These are phyloP conservation scores for Pezicula rhizophila DNA, from an alignment of 2,329 filamentous ascomycete species.

Conservation along the genomic window DNA sequence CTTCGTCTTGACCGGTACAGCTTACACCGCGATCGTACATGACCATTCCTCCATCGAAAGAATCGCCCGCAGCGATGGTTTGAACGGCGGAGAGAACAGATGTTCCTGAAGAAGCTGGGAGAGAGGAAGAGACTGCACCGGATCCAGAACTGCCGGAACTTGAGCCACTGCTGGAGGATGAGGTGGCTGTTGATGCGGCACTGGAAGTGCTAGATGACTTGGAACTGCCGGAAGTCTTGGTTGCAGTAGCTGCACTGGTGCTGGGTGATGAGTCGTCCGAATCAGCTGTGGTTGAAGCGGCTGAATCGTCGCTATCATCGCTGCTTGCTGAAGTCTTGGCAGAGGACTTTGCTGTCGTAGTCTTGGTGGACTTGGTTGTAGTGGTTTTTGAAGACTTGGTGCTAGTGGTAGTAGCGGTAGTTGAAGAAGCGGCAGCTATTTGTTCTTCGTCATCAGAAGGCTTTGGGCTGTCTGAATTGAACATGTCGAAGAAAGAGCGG, in stretches of 20 bases:
- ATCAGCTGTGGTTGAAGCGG: no score
- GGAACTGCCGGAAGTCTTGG: background rate
- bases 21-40: conserved; percentile 33
- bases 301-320: no score
- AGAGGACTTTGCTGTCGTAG: background rate
- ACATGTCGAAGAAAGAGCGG: background rate
- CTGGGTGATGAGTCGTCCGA: no score
- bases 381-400: background rate
- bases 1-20: conserved; percentile 34
- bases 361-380: background rate
- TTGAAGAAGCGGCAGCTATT: no score
- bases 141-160: background rate
- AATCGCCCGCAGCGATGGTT: conserved; percentile 34
- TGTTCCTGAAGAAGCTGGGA: conserved; percentile 35
- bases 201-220: background rate
- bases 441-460: background rate
- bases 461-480: background rate
- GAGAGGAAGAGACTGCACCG: background rate
- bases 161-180: background rate
- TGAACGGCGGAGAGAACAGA: conserved; percentile 33
- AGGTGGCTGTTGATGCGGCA: background rate
- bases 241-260: background rate
- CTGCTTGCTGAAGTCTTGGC: background rate
- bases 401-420: background rate
- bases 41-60: conserved; percentile 39